Percentiles rank a stretch among this genome's conserved stretches.
These are phyloP conservation scores for Coemansia sp. DNA, from an alignment of 192 early-diverging fungal genomes.

Conservation along the genomic window DNA sequence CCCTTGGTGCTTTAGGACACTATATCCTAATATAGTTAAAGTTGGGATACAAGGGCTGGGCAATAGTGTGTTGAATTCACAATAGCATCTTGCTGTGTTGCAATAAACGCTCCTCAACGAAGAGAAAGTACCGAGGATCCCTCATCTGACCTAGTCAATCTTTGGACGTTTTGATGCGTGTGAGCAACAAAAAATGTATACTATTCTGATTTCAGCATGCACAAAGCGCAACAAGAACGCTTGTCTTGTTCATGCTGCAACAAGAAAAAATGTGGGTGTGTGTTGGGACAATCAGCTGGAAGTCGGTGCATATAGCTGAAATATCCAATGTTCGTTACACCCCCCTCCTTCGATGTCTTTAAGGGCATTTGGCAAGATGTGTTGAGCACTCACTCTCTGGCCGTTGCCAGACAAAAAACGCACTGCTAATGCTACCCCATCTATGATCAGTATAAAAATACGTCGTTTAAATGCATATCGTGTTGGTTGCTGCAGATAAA, in stretches of 20 bases:
- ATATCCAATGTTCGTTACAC: neutral
- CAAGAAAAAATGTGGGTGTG: too few relatives aligned
- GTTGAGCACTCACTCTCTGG: too few relatives aligned
- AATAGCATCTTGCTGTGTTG: conserved; percentile 1
- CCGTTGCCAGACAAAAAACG: too few relatives aligned
- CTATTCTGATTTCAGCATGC: conserved; percentile 7
- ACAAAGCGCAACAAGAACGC: neutral
- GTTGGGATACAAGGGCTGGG: neutral
- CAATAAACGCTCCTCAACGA: neutral
- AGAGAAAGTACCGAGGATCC: conserved; percentile 6
- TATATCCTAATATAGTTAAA: too few relatives aligned
- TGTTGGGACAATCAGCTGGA: neutral
- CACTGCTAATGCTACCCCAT: too few relatives aligned
- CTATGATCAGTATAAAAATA: too few relatives aligned
- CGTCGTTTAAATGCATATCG: too few relatives aligned
- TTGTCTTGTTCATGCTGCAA: neutral
- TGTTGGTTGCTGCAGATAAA: too few relatives aligned
- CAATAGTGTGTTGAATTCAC: conserved; percentile 5
- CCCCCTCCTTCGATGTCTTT: too few relatives aligned
- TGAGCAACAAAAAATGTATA: conserved; percentile 3
- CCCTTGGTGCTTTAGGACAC: too few relatives aligned
- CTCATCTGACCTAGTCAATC: conserved; percentile 5
- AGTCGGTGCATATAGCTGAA: conserved; percentile 2
- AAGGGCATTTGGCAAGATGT: too few relatives aligned
- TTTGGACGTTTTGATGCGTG: conserved; percentile 2